Percentiles rank a stretch among this genome's conserved stretches.
Evolutionary conservation across 768 basidiomycete genomes (phyloP).

Genomic region (Podaxis sp.): DNA sequence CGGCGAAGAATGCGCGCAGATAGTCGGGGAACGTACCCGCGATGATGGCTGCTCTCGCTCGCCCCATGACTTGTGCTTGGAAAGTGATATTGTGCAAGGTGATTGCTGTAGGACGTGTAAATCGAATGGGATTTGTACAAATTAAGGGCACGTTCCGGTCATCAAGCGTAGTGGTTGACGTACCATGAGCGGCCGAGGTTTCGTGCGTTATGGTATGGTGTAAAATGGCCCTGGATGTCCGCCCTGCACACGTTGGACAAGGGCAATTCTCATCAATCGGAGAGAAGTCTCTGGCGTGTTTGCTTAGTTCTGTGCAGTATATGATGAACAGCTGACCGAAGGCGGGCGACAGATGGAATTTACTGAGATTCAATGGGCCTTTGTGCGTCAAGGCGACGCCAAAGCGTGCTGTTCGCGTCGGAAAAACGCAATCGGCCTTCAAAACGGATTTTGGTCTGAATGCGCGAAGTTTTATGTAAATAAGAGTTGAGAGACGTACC

Average conservation of each 20-base stretch:
- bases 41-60: slow-evolving; percentile 78
- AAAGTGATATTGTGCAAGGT: slow-evolving; percentile 84
- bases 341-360: slow-evolving; percentile 18
- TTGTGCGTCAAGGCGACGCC: slow-evolving; percentile 82
- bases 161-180: slow-evolving; percentile 16
- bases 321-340: not conserved
- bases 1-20: slow-evolving; percentile 69
- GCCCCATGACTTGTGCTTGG: slow-evolving; percentile 87
- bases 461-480: not conserved
- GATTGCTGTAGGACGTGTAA: slow-evolving; percentile 46
- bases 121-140: not conserved
- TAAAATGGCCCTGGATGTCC: slow-evolving; percentile 70
- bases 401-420: slow-evolving; percentile 88
- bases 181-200: slow-evolving; percentile 85
- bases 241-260: slow-evolving; percentile 77
- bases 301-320: slow-evolving; percentile 53
- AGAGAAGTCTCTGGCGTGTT: slow-evolving; percentile 65
- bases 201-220: slow-evolving; percentile 77
- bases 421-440: slow-evolving; percentile 89
- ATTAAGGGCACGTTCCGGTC: not conserved
- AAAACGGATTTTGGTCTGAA: slow-evolving; percentile 23
- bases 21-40: slow-evolving; percentile 77
- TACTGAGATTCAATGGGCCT: slow-evolving; percentile 84
- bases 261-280: slow-evolving; percentile 78
- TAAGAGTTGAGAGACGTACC: slow-evolving; percentile 40